phyloP scores from a whole-genome alignment of 148 eudicot species.

The Nepenthes mirabilis region DNA sequence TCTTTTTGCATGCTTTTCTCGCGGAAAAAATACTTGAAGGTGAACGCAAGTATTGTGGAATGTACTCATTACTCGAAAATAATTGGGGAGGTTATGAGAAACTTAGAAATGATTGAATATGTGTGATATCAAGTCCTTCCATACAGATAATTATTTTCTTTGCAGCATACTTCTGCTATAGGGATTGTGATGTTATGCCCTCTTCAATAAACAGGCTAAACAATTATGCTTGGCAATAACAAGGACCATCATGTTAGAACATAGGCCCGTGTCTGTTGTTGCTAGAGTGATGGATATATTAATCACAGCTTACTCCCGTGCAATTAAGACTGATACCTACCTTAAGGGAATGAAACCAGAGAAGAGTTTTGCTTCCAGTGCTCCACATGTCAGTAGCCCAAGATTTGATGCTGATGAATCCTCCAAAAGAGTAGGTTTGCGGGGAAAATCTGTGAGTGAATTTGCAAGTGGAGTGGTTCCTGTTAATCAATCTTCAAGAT shows the following conservation, averaged over 20 bases:
- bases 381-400: slow-evolving; percentile 21
- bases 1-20: too few relatives aligned
- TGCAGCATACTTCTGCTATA: not conserved
- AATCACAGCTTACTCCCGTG: slow-evolving; percentile 57
- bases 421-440: slow-evolving; percentile 17
- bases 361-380: slow-evolving; percentile 33
- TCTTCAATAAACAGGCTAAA: slow-evolving; percentile 59
- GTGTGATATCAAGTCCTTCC: too few relatives aligned
- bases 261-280: slow-evolving; percentile 63
- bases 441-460: slow-evolving; percentile 36
- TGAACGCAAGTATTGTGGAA: too few relatives aligned
- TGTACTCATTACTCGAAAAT: too few relatives aligned
- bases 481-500: slow-evolving; percentile 15
- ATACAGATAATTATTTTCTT: not conserved
- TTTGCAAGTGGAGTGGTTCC: slow-evolving; percentile 20
- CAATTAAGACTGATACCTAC: slow-evolving; percentile 69
- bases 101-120: too few relatives aligned
- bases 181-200: not conserved
- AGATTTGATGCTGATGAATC: slow-evolving; percentile 25
- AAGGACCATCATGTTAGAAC: slow-evolving; percentile 58
- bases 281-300: slow-evolving; percentile 62
- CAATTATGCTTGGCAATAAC: slow-evolving; percentile 57
- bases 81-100: too few relatives aligned
- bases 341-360: slow-evolving; percentile 43
- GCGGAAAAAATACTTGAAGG: too few relatives aligned